Percentiles rank a stretch among this genome's conserved stretches.
Evolutionary conservation across 306 rosid genomes (phyloP).

Genomic region (Acacia acuminata): DNA sequence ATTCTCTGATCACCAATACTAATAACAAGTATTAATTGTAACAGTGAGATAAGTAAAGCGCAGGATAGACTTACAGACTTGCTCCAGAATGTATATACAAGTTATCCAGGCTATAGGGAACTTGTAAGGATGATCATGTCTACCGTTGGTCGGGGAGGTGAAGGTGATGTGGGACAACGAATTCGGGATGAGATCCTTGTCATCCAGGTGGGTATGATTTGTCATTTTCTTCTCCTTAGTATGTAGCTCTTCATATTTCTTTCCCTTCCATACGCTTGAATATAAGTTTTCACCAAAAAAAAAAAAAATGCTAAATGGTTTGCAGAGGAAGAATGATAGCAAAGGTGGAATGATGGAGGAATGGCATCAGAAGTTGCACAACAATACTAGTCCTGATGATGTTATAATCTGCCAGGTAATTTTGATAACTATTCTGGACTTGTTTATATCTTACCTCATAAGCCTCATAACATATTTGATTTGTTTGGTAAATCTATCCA

Average conservation of each 20-base stretch:
- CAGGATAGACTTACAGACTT: constrained; percentile 92
- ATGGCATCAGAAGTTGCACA: constrained; percentile 99
- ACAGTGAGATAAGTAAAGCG: constrained; percentile 96
- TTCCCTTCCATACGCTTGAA: constrained; percentile 26
- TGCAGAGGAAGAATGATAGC: constrained; percentile 82
- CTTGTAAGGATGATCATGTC: constrained; percentile 87
- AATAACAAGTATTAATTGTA: constrained; percentile 26
- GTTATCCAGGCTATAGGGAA: constrained; percentile 74
- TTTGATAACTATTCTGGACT: constrained; percentile 31
- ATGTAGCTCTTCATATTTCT: constrained; percentile 10
- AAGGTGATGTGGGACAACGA: constrained; percentile 99
- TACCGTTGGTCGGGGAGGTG: constrained; percentile 98
- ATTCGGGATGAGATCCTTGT: constrained; percentile 98
- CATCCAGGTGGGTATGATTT: constrained; percentile 65
- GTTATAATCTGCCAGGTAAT: constrained; percentile 95
- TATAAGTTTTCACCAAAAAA: constrained; percentile 27
- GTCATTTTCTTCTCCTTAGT: constrained; percentile 19
- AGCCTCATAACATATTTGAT: constrained; percentile 35
- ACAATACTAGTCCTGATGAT: constrained; percentile 98
- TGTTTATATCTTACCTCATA: constrained; percentile 23
- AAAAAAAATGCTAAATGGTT: constrained; percentile 32
- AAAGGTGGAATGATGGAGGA: constrained; percentile 97
- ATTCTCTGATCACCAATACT: constrained; percentile 28
- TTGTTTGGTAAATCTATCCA: constrained; percentile 41
- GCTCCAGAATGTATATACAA: constrained; percentile 76